phyloP scores from a whole-genome alignment of 2,329 filamentous ascomycete genomes.

The Hypoxylon sp. region DNA sequence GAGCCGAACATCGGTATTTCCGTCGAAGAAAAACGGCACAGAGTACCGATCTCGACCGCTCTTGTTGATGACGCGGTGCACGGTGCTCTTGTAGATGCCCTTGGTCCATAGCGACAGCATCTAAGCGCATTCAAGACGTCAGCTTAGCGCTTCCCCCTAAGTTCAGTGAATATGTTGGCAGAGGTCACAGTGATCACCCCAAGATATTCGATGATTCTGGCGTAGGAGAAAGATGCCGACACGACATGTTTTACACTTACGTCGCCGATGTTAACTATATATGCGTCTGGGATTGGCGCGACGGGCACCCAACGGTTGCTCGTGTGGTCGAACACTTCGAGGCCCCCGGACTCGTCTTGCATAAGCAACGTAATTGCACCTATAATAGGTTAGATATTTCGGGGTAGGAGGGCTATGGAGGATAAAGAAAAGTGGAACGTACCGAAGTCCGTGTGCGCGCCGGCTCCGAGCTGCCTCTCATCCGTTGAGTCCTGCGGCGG shows the following conservation, averaged over 20 bases:
- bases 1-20: constrained; percentile 46
- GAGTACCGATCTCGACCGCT: constrained; percentile 39
- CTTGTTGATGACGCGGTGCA: constrained; percentile 45
- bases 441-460: constrained; percentile 46
- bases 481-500: constrained; percentile 39
- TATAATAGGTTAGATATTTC: constrained; percentile 4
- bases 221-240: too few relatives aligned
- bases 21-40: constrained; percentile 44
- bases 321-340: constrained; percentile 38
- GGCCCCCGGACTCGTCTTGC: constrained; percentile 40
- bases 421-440: background rate
- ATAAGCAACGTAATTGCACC: constrained; percentile 46
- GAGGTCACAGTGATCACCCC: too few relatives aligned
- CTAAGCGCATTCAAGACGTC: too few relatives aligned
- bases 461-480: constrained; percentile 40
- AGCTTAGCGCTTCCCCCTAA: too few relatives aligned
- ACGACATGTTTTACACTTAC: too few relatives aligned
- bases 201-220: too few relatives aligned
- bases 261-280: constrained; percentile 46
- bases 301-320: constrained; percentile 37
- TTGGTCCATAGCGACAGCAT: constrained; percentile 44
- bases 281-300: constrained; percentile 36
- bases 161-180: too few relatives aligned
- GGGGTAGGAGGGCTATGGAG: too few relatives aligned
- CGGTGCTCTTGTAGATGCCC: constrained; percentile 38